phyloP scores from a whole-genome alignment of 768 basidiomycete genomes.

The Astraeus odoratus region DNA sequence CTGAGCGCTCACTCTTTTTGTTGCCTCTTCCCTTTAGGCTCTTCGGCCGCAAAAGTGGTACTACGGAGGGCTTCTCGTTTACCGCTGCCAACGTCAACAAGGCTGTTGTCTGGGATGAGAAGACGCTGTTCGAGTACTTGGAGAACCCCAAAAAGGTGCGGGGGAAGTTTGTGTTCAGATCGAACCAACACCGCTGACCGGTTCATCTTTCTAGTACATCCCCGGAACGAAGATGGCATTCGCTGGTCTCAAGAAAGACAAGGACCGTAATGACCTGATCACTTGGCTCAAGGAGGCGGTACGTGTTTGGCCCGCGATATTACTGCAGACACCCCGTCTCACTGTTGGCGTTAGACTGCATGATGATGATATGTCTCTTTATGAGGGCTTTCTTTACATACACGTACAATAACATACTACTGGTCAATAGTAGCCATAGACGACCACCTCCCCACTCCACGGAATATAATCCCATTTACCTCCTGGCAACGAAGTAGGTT shows the following conservation, averaged over 20 bases:
- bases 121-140: slow-evolving; percentile 92
- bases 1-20: neutral
- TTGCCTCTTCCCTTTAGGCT: slow-evolving; percentile 36
- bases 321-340: neutral
- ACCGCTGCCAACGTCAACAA: slow-evolving; percentile 95
- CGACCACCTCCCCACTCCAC: neutral
- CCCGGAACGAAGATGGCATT: slow-evolving; percentile 99
- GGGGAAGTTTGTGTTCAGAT: neutral
- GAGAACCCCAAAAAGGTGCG: slow-evolving; percentile 95
- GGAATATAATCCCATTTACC: too few relatives aligned
- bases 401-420: neutral
- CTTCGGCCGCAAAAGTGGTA: slow-evolving; percentile 83
- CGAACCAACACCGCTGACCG: neutral
- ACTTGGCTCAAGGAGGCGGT: slow-evolving; percentile 62
- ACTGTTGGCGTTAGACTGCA: neutral
- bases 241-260: slow-evolving; percentile 96
- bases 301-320: neutral
- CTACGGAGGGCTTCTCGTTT: slow-evolving; percentile 82
- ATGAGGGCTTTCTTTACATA: neutral
- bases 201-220: slow-evolving; percentile 57
- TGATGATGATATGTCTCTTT: neutral
- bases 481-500: too few relatives aligned
- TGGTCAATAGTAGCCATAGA: neutral
- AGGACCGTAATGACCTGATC: slow-evolving; percentile 93
- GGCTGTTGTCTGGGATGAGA: slow-evolving; percentile 78